Evolutionary conservation across 2,329 filamentous ascomycete genomes (phyloP).

Genomic region (Hypoxylon sp.): DNA sequence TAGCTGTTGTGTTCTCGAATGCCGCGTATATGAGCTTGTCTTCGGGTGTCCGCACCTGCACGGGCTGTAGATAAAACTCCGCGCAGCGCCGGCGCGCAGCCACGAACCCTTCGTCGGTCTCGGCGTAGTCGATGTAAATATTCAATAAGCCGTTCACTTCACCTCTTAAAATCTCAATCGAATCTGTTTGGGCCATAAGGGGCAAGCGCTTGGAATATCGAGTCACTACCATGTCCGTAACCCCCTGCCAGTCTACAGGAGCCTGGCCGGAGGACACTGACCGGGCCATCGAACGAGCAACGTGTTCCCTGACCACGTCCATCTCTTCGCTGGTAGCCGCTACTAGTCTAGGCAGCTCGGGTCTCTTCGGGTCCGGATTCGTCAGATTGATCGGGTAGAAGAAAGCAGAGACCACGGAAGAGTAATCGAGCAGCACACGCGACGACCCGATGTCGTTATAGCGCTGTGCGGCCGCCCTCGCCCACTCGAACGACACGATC

Average conservation of each 20-base stretch:
- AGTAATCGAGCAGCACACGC: conserved; percentile 61
- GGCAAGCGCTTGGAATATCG: conserved; percentile 70
- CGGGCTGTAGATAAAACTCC: conserved; percentile 58
- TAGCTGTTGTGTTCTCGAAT: conserved; percentile 46
- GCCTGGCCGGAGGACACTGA: conserved; percentile 51
- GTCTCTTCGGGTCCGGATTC: conserved; percentile 53
- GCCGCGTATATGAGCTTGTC: conserved; percentile 62
- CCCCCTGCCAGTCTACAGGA: conserved; percentile 72
- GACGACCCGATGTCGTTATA: conserved; percentile 61
- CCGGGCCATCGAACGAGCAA: conserved; percentile 55
- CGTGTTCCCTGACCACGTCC: conserved; percentile 56
- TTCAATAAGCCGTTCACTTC: conserved; percentile 57
- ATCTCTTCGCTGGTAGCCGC: conserved; percentile 51
- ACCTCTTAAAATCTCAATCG: conserved; percentile 50
- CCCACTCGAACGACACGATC: conserved; percentile 54
- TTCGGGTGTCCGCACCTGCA: conserved; percentile 53
- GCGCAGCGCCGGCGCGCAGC: conserved; percentile 62
- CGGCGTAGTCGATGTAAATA: conserved; percentile 59
- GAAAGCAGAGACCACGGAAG: conserved; percentile 63
- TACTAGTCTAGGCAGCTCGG: conserved; percentile 53
- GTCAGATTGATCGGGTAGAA: conserved; percentile 65
- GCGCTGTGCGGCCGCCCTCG: conserved; percentile 57
- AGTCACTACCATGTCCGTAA: conserved; percentile 73
- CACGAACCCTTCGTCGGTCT: conserved; percentile 45
- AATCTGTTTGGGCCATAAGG: conserved; percentile 53